Base-by-base conservation (phyloP, 1,284 basidiomycete species). In the Rhodotorula sp. region DNA sequence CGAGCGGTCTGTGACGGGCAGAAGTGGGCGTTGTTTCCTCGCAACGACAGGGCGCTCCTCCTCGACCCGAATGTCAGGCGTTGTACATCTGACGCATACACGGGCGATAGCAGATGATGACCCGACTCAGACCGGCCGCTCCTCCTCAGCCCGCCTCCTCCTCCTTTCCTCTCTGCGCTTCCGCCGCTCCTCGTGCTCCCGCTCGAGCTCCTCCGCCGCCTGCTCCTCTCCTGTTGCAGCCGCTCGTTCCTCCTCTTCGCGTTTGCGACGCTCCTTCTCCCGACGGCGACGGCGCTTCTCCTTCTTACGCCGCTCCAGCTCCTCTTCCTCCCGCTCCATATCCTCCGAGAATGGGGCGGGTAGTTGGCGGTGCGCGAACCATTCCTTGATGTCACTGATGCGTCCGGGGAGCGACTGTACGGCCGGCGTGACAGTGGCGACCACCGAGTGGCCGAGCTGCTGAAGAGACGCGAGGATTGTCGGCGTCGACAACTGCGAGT, bases 391-490 rank as follows among this genome's bases (percentile, higher is more conserved):
- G 9, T 47, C 64, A 7, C 9, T 52, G 53, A 69, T 8, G 17
- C 60, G 48, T 1, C 60, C 56, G 22, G 61, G 57, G 5, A 73
- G 17, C 5, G 59, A 49, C 32, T 66, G 64, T 19, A 73, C 59
- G 7, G 44, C 51, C 4, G 68, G 69, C 13, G 60, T 65, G 17
- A 70, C 27, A 8, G 62, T 44, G 4, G 48, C 59, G 27, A 60
- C 64, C 52, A 74, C 53, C 11, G 59, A 58, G 2, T 39, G 20
- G 1, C 69, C 64, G 32, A 71, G 59, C n/a, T 67, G 69, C 47
- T 36, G 46, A 20, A 63, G 59, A 22, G 64, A 27, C 4, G 56
- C 68, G 47, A 68, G 54, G 10, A 74, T 63, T 2, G 69, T 64
- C 44, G 69, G 72, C 17, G 68, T 39, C 4, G 30, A 34, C 36